Evolutionary conservation across 176 grass and related monocot species (phyloP), one percentile per base, ranked within the genome.

Genomic region (Guadua angustifolia): DNA sequence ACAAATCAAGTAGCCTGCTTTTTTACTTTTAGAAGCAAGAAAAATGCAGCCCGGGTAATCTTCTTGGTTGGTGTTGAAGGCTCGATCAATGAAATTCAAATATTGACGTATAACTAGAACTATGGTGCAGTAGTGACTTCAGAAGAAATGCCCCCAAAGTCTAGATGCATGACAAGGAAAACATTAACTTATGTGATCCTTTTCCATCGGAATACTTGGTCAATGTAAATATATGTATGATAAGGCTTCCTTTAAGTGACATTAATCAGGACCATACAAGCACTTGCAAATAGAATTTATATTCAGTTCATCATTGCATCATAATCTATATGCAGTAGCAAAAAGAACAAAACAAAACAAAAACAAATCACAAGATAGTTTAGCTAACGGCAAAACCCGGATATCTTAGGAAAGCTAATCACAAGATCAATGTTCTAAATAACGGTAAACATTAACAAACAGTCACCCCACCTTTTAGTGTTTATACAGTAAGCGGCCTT

Each of bases 11-110:
- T 43, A 15, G 38, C 22, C 60, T 44, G 71, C 17, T 63, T 86
- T 75, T 72, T 4, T 62, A 72, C 8, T 42, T 87, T 46, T 10
- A 10, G 57, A 86, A 82, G 74, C 66, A 82, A 50, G 11, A 38
- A 63, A 74, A 7, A 56, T n/a, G 5, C 26, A 69, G 76, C 78
- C 35, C 17, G 21, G 57, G 56, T 17, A 71, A 68, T 70, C 63
- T 63, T 46, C 14, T 47, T 57, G 56, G 9, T 16, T 21, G 55
- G 57, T 82, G 46, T 71, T 78, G 12, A 84, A 38, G 45, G 38
- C 65, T 66, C 2, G 21, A 32, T 15, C 24, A 88, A 57, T 44
- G 7, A 4, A 73, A 15, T 9, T 57, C 7, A 10, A 55, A 55
- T 53, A 55, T 73, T 19, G 6, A 72, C 2, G 55, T 65, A 9